Evolutionary conservation across 805 yeast genomes (phyloP).

Genomic region (Candida insectorum): DNA sequence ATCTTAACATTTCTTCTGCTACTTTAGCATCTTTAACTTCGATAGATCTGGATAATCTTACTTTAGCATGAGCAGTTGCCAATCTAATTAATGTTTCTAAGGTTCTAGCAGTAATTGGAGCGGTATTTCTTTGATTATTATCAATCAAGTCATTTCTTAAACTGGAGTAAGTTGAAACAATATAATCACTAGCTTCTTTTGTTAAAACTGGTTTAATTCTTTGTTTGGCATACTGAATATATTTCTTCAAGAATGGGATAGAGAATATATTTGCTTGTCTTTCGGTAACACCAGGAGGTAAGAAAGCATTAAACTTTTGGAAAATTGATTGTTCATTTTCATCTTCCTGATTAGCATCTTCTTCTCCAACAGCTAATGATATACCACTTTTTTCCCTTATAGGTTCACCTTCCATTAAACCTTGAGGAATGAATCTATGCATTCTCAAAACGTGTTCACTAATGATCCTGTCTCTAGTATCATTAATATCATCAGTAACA

Average conservation of each 20-base stretch:
- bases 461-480: slow-evolving; percentile 76
- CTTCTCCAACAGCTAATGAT: slow-evolving; percentile 79
- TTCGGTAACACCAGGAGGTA: slow-evolving; percentile 71
- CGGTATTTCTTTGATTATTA: slow-evolving; percentile 68
- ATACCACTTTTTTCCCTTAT: slow-evolving; percentile 72
- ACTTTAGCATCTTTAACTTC: slow-evolving; percentile 76
- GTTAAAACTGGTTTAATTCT: slow-evolving; percentile 80
- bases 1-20: slow-evolving; percentile 82
- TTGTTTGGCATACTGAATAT: slow-evolving; percentile 89
- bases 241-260: slow-evolving; percentile 84
- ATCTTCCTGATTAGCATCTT: slow-evolving; percentile 38
- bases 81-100: slow-evolving; percentile 92
- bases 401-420: slow-evolving; percentile 90
- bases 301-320: slow-evolving; percentile 76
- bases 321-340: slow-evolving; percentile 61
- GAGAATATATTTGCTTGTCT: slow-evolving; percentile 44
- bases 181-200: slow-evolving; percentile 71
- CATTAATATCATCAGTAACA: slow-evolving; percentile 92
- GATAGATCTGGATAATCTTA: slow-evolving; percentile 76
- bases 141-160: slow-evolving; percentile 71
- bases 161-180: slow-evolving; percentile 75
- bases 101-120: slow-evolving; percentile 98
- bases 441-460: slow-evolving; percentile 93
- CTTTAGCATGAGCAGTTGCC: slow-evolving; percentile 95
- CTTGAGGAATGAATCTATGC: slow-evolving; percentile 86